A percentile compares a stretch with the other conserved stretches of the same genome.
phyloP scores from a whole-genome alignment of 495 filamentous ascomycete genomes.

The Hypoxylon trugodes region DNA sequence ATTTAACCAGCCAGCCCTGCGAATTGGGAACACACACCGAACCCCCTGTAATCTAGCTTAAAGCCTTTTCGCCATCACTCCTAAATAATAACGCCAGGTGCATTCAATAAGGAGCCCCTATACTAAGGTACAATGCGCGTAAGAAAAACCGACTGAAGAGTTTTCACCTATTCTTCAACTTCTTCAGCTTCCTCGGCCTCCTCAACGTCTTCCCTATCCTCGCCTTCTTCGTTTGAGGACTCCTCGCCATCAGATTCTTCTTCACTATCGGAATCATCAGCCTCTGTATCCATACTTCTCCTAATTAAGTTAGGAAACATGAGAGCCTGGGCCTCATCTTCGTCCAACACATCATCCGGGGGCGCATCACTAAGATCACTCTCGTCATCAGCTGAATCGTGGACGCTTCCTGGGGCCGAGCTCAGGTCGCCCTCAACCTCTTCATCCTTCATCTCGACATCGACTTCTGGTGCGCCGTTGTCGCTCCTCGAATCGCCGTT shows the following conservation, averaged over 20 bases:
- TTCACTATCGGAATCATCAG: slow-evolving; percentile 36
- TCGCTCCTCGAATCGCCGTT: slow-evolving; percentile 35
- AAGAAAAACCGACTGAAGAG: not conserved
- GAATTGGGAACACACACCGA: not conserved
- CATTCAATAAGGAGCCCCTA: too few relatives aligned
- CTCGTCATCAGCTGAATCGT: slow-evolving; percentile 82
- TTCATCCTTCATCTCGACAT: slow-evolving; percentile 42
- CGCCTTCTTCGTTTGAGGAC: slow-evolving; percentile 36
- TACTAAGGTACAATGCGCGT: not conserved
- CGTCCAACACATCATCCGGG: slow-evolving; percentile 58
- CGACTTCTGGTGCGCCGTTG: slow-evolving; percentile 20
- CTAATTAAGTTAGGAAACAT: slow-evolving; percentile 55
- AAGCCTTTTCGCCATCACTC: too few relatives aligned
- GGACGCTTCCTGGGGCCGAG: slow-evolving; percentile 65
- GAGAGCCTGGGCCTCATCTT: slow-evolving; percentile 53
- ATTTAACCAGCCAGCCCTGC: not conserved
- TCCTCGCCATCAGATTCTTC: slow-evolving; percentile 35
- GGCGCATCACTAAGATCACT: slow-evolving; percentile 77
- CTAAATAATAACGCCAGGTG: too few relatives aligned
- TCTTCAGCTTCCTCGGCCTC: slow-evolving; percentile 36
- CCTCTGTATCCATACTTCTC: slow-evolving; percentile 45
- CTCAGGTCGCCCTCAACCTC: slow-evolving; percentile 46
- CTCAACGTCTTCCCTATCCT: slow-evolving; percentile 38
- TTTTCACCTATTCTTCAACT: slow-evolving; percentile 13
- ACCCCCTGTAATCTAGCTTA: too few relatives aligned